These are phyloP conservation scores for Striga hermonthica DNA, from an alignment of 305 asterid genomes.

Conservation along the genomic window DNA sequence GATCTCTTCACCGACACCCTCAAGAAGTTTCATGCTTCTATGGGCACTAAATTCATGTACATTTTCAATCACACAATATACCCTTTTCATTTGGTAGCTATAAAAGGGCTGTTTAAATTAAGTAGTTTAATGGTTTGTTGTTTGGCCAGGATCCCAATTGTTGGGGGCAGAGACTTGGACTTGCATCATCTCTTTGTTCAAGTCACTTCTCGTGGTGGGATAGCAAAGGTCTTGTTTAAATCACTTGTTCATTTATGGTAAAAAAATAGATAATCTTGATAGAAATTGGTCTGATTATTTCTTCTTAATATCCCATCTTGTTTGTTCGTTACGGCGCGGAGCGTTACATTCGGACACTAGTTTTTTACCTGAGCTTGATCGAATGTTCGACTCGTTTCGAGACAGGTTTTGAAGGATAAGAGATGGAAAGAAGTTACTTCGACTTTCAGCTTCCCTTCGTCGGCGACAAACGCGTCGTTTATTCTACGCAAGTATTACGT, in stretches of 20 bases:
- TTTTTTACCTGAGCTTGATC: neutral
- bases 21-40: constrained; percentile 66
- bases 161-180: constrained; percentile 76
- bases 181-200: constrained; percentile 76
- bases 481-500: constrained; percentile 74
- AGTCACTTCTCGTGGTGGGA: constrained; percentile 88
- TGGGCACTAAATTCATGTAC: constrained; percentile 91
- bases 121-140: neutral
- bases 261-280: no score
- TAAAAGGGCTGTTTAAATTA: no score
- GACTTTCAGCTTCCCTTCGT: constrained; percentile 67
- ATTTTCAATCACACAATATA: neutral
- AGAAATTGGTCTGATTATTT: neutral
- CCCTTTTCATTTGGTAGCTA: no score
- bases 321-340: no score
- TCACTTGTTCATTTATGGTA: no score
- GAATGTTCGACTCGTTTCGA: neutral
- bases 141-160: constrained; percentile 69
- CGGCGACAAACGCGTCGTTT: constrained; percentile 88
- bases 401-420: constrained; percentile 60
- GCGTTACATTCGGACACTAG: no score
- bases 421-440: constrained; percentile 80
- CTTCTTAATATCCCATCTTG: no score
- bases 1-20: constrained; percentile 55
- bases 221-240: constrained; percentile 73